These are phyloP conservation scores for Elaeis guineensis DNA, from an alignment of 176 grass and related monocot genomes.

Conservation along the genomic window DNA sequence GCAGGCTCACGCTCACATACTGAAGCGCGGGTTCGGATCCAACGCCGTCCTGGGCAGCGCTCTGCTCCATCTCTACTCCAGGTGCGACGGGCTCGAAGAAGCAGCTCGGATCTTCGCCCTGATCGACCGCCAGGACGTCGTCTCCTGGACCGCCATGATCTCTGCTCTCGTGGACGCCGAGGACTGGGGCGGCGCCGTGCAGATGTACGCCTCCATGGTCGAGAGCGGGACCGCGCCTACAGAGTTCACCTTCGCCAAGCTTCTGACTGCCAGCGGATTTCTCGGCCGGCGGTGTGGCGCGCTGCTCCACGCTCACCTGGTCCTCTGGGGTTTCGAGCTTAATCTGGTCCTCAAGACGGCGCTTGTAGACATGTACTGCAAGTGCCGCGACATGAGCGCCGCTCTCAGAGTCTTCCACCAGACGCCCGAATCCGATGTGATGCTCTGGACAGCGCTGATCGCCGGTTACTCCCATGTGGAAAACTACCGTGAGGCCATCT, in stretches of 20 bases:
- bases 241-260: slow-evolving; percentile 46
- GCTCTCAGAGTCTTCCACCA: slow-evolving; percentile 38
- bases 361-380: slow-evolving; percentile 61
- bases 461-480: slow-evolving; percentile 32
- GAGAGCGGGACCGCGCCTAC: slow-evolving; percentile 29
- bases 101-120: slow-evolving; percentile 45
- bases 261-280: slow-evolving; percentile 36
- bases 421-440: slow-evolving; percentile 46
- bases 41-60: slow-evolving; percentile 51
- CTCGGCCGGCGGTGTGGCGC: slow-evolving; percentile 20
- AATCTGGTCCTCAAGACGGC: slow-evolving; percentile 65
- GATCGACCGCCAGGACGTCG: slow-evolving; percentile 36
- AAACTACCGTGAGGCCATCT: slow-evolving; percentile 28
- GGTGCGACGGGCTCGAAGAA: not conserved
- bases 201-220: slow-evolving; percentile 52
- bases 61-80: slow-evolving; percentile 44
- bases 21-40: slow-evolving; percentile 33
- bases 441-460: slow-evolving; percentile 64
- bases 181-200: slow-evolving; percentile 28
- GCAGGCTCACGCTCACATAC: slow-evolving; percentile 56
- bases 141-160: slow-evolving; percentile 72
- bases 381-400: slow-evolving; percentile 28
- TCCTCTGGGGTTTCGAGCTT: slow-evolving; percentile 35
- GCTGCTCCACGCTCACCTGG: slow-evolving; percentile 60
- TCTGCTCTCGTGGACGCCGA: slow-evolving; percentile 32